Conservation (phyloP, 108 stramenopile genomes). For the Mediolabrus comicus region DNA sequence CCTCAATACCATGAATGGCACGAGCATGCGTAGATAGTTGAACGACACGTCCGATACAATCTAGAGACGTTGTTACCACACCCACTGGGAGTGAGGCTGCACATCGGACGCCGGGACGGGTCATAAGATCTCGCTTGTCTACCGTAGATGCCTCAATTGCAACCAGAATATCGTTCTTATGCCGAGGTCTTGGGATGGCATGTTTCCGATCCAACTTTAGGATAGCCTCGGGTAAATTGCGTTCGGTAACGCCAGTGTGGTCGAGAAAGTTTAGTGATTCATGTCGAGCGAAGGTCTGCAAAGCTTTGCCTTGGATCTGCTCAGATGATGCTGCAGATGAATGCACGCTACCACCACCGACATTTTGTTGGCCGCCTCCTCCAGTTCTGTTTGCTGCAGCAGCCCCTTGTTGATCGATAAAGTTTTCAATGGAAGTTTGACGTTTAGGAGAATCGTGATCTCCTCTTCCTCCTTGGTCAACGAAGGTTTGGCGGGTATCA, state of each 20-base stretch:
- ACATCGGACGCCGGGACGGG: conserved; percentile 38
- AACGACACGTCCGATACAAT: conserved; percentile 44
- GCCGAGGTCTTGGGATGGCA: conserved; percentile 35
- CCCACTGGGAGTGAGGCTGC: conserved; percentile 5
- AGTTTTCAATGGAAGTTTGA: not conserved
- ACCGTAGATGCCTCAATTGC: conserved; percentile 47
- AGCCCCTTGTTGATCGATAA: not conserved
- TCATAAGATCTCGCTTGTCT: conserved; percentile 22
- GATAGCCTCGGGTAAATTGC: conserved; percentile 29
- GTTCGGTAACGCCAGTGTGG: not conserved
- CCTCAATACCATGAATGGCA: conserved; percentile 33
- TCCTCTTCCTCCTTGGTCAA: not conserved
- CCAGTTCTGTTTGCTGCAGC: not conserved
- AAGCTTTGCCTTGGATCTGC: not conserved
- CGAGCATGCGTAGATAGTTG: conserved; percentile 33
- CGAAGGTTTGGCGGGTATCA: not conserved
- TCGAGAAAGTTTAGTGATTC: not conserved
- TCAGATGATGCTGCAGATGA: not conserved
- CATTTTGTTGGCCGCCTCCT: too few species aligned
- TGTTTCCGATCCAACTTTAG: conserved; percentile 35
- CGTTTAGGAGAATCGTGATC: not conserved
- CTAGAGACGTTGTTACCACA: conserved; percentile 25
- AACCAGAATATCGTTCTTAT: conserved; percentile 44
- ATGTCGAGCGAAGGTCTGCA: not conserved
- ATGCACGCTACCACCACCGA: too few species aligned